Evolutionary conservation across 768 basidiomycete species (phyloP), one percentile per base, ranked within the genome.

Genomic region (Megacollybia marginata): DNA sequence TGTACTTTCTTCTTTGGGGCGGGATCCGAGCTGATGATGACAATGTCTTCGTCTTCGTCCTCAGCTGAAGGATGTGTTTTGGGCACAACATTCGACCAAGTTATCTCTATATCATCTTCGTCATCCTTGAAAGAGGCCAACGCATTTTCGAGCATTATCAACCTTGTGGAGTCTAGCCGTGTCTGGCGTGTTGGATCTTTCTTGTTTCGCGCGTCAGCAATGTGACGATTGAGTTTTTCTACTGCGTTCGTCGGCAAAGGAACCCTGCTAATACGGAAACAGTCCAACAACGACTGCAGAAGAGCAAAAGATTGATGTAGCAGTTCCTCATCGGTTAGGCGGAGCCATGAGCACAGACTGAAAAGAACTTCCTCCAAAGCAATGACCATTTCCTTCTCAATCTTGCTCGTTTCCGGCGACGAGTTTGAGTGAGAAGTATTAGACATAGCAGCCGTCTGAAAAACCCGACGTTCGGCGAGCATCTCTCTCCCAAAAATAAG

Each of bases 401-500:
- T 68, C 2, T 65, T 64, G 12, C 88, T 84, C 45, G 83, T 62
- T 58, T 76, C 80, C 23, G 63, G 62, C 13, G 40, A 31, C 20
- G 42, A n/a, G 16, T 32, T 28, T 16, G 44, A 46, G 50, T 66
- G 55, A 34, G 61, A 63, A 8, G 54, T 55, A 20, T 61, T 65
- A 10, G 69, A 62, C 44, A 75, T 65, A 4, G 79, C 75, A 9
- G 85, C 85, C 23, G 71, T 73, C 63, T 95, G 92, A 53, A 99
- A 81, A 10, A 85, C 78, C 40, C 82, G 71, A 66, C 92, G 80
- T 54, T 92, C 83, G 2, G 81, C 85, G 44, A 96, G 67, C 72
- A 96, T 76, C 58, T 94, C 88, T 55, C 87, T 70, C 9, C 86
- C 93, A 59, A 96, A 92, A 54, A 98, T 93, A 47, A 98, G 74